Evolutionary conservation across 2,329 filamentous ascomycete species (phyloP).

Genomic region (Cladosporium cucumerinum): DNA sequence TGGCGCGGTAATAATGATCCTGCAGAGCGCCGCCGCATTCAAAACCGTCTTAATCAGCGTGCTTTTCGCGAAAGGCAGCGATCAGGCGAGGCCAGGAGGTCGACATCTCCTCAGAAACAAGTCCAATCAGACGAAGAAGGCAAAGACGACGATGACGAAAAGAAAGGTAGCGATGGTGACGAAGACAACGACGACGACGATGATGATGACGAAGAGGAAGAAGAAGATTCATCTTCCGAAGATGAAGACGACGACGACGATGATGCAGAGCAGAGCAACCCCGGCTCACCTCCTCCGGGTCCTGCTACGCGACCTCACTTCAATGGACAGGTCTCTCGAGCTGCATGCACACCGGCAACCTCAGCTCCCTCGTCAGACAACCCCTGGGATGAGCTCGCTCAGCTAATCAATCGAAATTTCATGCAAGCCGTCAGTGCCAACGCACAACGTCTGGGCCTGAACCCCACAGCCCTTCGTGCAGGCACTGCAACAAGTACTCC

Average conservation of each 20-base stretch:
- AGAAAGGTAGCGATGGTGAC: neutral
- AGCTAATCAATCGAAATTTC: conserved; percentile 32
- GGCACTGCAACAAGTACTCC: conserved; percentile 23
- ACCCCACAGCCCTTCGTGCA: conserved; percentile 19
- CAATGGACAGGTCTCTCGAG: neutral
- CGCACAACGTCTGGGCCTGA: conserved; percentile 26
- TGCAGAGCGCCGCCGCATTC: conserved; percentile 30
- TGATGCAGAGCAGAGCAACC: conserved; percentile 8
- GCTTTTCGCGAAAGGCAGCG: conserved; percentile 33
- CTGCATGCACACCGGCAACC: conserved; percentile 3
- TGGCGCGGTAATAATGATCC: conserved; percentile 34
- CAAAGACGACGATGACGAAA: neutral
- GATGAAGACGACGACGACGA: conserved; percentile 12
- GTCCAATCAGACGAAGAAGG: neutral
- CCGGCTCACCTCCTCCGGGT: conserved; percentile 1
- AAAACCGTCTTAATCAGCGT: conserved; percentile 33
- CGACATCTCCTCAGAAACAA: neutral
- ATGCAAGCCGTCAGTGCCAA: conserved; percentile 27
- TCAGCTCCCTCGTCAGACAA: conserved; percentile 16
- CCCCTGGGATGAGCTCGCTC: conserved; percentile 30
- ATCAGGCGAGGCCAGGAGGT: conserved; percentile 23
- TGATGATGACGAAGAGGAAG: conserved; percentile 1
- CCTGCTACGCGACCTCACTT: neutral
- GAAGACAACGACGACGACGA: neutral
- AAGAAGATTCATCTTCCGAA: neutral